Evolutionary conservation across 345 rosid species (phyloP).

Genomic region (Eucalyptus sideroxylon): DNA sequence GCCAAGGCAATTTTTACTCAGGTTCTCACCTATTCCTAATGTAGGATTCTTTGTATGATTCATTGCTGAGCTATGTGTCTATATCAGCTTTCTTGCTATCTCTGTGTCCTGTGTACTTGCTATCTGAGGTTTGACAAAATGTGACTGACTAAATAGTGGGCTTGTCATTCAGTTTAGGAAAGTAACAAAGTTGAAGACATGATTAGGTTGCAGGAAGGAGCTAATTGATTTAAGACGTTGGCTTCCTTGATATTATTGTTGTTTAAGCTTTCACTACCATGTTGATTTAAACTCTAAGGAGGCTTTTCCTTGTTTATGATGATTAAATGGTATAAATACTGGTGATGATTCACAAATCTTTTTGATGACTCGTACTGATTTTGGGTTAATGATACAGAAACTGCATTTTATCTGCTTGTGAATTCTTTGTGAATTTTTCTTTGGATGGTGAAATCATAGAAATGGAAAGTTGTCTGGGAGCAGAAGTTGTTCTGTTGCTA

Average conservation of each 20-base stretch:
- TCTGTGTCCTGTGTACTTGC: background rate
- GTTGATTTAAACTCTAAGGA: background rate
- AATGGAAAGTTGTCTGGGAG: background rate
- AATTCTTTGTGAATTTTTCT: background rate
- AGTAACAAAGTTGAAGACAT: background rate
- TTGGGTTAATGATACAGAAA: background rate
- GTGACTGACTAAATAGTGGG: background rate
- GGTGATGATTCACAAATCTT: background rate
- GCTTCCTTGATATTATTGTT: background rate
- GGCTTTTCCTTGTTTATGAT: background rate
- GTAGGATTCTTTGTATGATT: background rate
- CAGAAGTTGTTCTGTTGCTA: background rate
- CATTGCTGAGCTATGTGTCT: background rate
- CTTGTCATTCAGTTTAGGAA: background rate
- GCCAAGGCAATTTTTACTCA: slow-evolving; percentile 93
- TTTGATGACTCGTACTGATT: background rate
- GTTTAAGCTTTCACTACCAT: background rate
- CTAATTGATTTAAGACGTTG: background rate
- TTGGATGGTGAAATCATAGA: background rate
- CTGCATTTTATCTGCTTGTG: background rate
- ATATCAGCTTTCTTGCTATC: background rate
- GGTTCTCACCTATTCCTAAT: slow-evolving; percentile 16
- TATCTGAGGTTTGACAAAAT: background rate
- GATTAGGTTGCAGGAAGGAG: background rate
- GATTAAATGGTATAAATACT: background rate